These are phyloP conservation scores for Apiotrichum laibachii DNA, from an alignment of 1,284 basidiomycete species.

Conservation along the genomic window DNA sequence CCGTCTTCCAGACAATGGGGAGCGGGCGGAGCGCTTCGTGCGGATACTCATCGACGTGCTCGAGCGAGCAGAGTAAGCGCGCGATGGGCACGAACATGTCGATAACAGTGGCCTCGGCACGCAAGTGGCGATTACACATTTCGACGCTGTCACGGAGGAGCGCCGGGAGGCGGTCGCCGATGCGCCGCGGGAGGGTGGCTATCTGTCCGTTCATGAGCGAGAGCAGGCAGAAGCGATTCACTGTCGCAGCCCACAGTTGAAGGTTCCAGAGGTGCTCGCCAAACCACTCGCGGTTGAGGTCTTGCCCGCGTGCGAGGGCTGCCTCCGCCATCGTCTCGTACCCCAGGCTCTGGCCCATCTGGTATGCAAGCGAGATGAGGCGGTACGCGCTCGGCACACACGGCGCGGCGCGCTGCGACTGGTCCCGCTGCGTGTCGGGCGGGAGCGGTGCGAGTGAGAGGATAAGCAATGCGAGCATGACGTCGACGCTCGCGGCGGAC, in stretches of 20 bases:
- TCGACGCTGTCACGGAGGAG: conserved; percentile 14
- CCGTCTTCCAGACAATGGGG: conserved; percentile 1
- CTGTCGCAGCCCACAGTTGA: conserved; percentile 20
- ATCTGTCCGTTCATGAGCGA: conserved; percentile 12
- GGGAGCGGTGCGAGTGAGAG: conserved; percentile 23
- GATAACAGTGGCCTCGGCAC: conserved; percentile 12
- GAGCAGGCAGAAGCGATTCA: conserved; percentile 16
- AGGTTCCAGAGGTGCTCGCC: conserved; percentile 15
- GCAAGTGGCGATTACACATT: conserved; percentile 14
- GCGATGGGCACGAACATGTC: conserved; percentile 12
- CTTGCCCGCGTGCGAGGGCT: conserved; percentile 2
- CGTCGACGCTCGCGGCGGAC: conserved; percentile 26
- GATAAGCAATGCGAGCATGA: conserved; percentile 34
- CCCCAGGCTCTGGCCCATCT: conserved; percentile 28
- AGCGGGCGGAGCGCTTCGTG: conserved; percentile 3
- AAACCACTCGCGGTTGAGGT: conserved; percentile 14
- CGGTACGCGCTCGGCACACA: conserved; percentile 18
- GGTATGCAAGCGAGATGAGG: conserved; percentile 31
- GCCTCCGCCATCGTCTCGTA: conserved; percentile 13
- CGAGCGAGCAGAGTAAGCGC: conserved; percentile 2
- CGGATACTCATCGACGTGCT: conserved; percentile 5
- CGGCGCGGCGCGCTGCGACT: background rate
- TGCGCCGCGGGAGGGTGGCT: background rate
- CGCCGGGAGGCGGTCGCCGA: conserved; percentile 11
- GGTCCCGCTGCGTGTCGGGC: background rate